Evolutionary conservation across 148 eudicot genomes (phyloP), one percentile per base, ranked within the genome.

Genomic region (Chenopodium berlandieri): DNA sequence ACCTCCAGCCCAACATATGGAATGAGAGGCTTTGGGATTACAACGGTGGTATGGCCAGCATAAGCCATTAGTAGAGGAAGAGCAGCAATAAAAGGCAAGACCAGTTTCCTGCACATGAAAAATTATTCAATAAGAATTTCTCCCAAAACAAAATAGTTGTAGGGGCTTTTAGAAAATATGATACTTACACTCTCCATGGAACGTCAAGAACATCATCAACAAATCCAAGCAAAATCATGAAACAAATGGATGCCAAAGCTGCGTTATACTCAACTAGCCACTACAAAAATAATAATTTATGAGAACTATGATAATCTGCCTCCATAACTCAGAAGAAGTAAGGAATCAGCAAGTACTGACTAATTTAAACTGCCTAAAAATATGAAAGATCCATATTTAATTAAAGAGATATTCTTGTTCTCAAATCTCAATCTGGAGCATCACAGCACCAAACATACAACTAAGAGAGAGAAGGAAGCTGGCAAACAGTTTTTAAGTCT

Each of bases 241-340:
- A 96, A 90, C 98, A 92, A 78, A 96, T 88, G 79, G 95, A 94
- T 83, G 98, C 94, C 85, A 96, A 85, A 60, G 98, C 99, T 60
- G 98, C 99, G 87, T 95, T 95, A 82, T 95, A 95, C 89, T 94
- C 99, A 76, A 96, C 98, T 54, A 94, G 92, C 99, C 99, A 96
- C 99, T 96, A 90, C 85, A 86, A 8, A 73, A 34, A 78, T 37
- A 80, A 80, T 66, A 12, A 40, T 40, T 40, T 75, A 58, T 48
- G 30, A 70, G 16, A 25, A 80, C 9, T 32, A 56, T 76, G 8
- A 76, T 52, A 27, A 32, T 48, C 64, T 52, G 82, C 64, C 70
- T 64, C 19, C 46, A 68, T 44, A 30, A 52, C 56, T 22, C 44
- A 16, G 13, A 9, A 37, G 30, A 3, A 75, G 32, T 17, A 17